A percentile compares a stretch with the other conserved stretches of the same genome.
phyloP scores from a whole-genome alignment of 352 stramenopile species.

The Phytophthora cactorum region DNA sequence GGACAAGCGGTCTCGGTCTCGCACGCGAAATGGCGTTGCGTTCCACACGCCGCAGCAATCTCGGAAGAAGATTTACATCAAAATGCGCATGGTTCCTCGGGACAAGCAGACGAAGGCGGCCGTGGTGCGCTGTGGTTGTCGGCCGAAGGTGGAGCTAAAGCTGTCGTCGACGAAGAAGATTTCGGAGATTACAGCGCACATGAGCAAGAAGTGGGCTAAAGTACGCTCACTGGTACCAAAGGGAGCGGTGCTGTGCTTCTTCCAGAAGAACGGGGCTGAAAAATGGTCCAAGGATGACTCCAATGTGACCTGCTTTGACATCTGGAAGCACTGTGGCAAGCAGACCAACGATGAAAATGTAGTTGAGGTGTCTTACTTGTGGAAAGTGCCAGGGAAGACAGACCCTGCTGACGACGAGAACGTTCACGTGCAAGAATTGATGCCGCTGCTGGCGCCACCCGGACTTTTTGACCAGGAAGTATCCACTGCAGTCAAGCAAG shows the following conservation, averaged over 20 bases:
- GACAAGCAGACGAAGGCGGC: constrained; percentile 63
- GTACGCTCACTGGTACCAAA: constrained; percentile 40
- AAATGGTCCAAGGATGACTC: constrained; percentile 54
- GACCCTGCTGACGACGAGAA: constrained; percentile 16
- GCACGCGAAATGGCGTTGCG: constrained; percentile 30
- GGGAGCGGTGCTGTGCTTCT: constrained; percentile 54
- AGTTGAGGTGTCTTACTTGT: constrained; percentile 75
- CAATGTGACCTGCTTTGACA: constrained; percentile 70
- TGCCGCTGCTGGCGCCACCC: constrained; percentile 28
- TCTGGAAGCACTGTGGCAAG: constrained; percentile 75
- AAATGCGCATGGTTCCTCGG: constrained; percentile 82
- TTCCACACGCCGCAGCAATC: constrained; percentile 61
- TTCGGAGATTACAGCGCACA: constrained; percentile 77
- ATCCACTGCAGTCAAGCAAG: constrained; percentile 20
- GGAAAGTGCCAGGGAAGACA: constrained; percentile 30
- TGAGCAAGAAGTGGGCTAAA: constrained; percentile 77
- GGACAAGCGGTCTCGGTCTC: constrained; percentile 20
- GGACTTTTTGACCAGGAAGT: constrained; percentile 36
- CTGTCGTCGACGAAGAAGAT: constrained; percentile 82
- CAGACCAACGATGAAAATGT: constrained; percentile 70
- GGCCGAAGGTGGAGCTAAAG: constrained; percentile 84
- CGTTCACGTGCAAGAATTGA: constrained; percentile 20
- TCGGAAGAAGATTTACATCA: constrained; percentile 83
- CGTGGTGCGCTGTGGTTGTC: constrained; percentile 54
- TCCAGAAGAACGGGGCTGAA: constrained; percentile 49